Percentiles rank a stretch among this genome's conserved stretches.
Conservation (phyloP, 2,329 filamentous ascomycete genomes). For the Blastomyces gilchristii region DNA sequence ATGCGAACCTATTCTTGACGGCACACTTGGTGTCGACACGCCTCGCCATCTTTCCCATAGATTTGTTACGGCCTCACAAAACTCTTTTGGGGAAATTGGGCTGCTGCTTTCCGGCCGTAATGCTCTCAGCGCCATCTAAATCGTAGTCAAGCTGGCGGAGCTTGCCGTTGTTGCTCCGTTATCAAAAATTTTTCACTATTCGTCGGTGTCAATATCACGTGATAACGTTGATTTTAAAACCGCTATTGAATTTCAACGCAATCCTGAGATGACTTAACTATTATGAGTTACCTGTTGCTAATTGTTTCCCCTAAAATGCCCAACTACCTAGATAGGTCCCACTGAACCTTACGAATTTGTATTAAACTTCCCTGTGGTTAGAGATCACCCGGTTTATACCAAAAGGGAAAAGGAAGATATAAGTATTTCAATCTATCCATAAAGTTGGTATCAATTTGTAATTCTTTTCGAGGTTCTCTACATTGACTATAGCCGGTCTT, state of each 20-base stretch:
- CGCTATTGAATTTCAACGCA: neutral
- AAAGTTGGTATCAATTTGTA: neutral
- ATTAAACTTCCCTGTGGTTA: neutral
- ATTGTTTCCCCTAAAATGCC: neutral
- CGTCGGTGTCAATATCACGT: neutral
- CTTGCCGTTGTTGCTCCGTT: neutral
- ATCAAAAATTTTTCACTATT: neutral
- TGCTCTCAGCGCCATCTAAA: slow-evolving; percentile 7
- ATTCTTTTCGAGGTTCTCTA: neutral
- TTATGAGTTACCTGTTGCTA: neutral
- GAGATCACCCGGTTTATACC: neutral
- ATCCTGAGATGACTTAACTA: too few species aligned
- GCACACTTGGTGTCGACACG: slow-evolving; percentile 20
- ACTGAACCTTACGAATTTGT: neutral
- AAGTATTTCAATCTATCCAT: neutral
- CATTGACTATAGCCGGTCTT: neutral
- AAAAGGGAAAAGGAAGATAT: neutral
- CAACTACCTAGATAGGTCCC: neutral
- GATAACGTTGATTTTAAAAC: neutral
- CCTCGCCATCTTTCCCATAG: slow-evolving; percentile 32
- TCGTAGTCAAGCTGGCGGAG: neutral
- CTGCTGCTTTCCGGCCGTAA: slow-evolving; percentile 2
- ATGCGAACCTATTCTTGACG: neutral
- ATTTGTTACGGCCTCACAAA: slow-evolving; percentile 40
- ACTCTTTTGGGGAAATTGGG: slow-evolving; percentile 35